Base-by-base conservation (phyloP, 2,329 filamentous ascomycete species). In the Hypoxylon sp. region DNA sequence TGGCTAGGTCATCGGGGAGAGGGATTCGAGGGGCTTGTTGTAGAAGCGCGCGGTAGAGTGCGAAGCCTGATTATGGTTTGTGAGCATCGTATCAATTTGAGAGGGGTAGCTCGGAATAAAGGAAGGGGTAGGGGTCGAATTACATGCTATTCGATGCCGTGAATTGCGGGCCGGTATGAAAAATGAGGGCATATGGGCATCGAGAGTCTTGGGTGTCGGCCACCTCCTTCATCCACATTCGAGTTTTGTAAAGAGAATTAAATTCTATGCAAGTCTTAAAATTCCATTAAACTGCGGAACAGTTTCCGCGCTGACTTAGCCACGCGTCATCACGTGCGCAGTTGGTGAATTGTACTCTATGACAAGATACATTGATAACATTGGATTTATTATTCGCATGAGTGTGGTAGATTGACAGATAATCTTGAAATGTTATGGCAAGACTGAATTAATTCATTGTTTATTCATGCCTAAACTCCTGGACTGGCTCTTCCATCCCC, bases 41-140 rank as follows among this genome's bases (percentile, higher is more conserved):
- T 58, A 94, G 81, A 61, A 95, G 87, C 37, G 91, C 89, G 69
- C 90, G 87, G 81, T 91, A 94, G 53, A 95, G 88, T 55, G 92
- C 90, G 70, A 92, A 85, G 76, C 88, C 90, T 91, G 71, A 19
- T 22, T 26, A 5, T 22, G 9, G 35, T 22, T 48, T 63, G 37
- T 68, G 48, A 22, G 11, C 11, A 22, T 52, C 17, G 11, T 37
- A 29, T 14, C 1, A 39, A 8, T 13, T 14, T 11, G 8, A 35
- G n/a, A 24, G 44, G 24, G 17, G 39, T 46, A 33, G 24, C 35
- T 26, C n/a, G 46, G 31, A n/a, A 17, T 53, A 17, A 48, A 11
- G 26, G 13, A 29, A n/a, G 44, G 3, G 13, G 22, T 3, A 26
- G 54, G 37, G 31, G 39, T 26, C 3, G 17, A 51, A 53, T 46